Evolutionary conservation across 768 basidiomycete genomes (phyloP).

Genomic region (Chalciporus pseudorubinellus): DNA sequence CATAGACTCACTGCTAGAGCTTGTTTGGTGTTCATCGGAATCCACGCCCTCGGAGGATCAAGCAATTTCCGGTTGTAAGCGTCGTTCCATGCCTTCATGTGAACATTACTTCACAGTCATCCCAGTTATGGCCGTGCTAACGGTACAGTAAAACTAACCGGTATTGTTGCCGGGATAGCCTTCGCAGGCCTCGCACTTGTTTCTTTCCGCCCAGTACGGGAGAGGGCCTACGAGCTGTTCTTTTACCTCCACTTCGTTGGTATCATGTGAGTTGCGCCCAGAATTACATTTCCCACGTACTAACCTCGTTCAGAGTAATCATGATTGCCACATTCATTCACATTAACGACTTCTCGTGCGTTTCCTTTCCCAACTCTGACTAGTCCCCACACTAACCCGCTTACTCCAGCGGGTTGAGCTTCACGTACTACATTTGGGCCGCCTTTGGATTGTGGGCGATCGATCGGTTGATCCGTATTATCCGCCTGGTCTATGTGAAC

Average conservation of each 20-base stretch:
- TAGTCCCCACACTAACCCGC: not conserved
- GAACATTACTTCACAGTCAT: not conserved
- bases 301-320: slow-evolving; percentile 30
- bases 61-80: slow-evolving; percentile 15
- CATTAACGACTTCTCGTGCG: slow-evolving; percentile 30
- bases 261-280: slow-evolving; percentile 32
- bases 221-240: slow-evolving; percentile 51
- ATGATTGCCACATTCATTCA: slow-evolving; percentile 42
- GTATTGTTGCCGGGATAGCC: slow-evolving; percentile 35
- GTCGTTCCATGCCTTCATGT: not conserved
- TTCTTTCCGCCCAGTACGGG: slow-evolving; percentile 50
- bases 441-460: slow-evolving; percentile 52
- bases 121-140: slow-evolving; percentile 4
- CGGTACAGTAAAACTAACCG: slow-evolving; percentile 21
- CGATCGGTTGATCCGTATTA: slow-evolving; percentile 45
- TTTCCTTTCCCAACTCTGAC: slow-evolving; percentile 21
- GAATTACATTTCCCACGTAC: no score
- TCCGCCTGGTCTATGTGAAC: slow-evolving; percentile 44
- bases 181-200: slow-evolving; percentile 42
- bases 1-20: slow-evolving; percentile 49
- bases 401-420: slow-evolving; percentile 15
- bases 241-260: slow-evolving; percentile 44
- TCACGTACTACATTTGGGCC: slow-evolving; percentile 44
- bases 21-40: slow-evolving; percentile 45
- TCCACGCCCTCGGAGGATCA: slow-evolving; percentile 39